Conservation (phyloP, 371 early-diverging fungal species). For the Mucor sp. region DNA sequence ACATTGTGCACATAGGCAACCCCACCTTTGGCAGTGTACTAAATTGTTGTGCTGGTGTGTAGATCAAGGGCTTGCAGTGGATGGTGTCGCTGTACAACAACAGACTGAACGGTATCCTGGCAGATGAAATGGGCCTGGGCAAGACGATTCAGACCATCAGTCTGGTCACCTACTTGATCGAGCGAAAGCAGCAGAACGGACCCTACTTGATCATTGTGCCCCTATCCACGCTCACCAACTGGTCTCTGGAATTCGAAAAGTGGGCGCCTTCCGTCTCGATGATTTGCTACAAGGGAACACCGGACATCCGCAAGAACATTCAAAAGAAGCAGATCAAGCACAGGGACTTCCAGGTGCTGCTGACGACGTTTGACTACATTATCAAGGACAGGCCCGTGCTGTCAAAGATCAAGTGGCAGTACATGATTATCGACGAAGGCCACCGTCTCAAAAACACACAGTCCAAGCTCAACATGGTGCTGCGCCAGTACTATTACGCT, state of each 20-base stretch:
- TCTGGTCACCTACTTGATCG: conserved; percentile 92
- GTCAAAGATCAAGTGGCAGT: conserved; percentile 89
- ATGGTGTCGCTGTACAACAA: conserved; percentile 98
- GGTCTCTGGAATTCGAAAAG: conserved; percentile 96
- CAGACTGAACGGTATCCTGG: conserved; percentile 95
- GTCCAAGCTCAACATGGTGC: conserved; percentile 82
- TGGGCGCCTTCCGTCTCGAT: conserved; percentile 95
- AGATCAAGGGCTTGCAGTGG: conserved; percentile 97
- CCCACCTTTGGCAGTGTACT: no score
- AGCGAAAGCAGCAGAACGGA: conserved; percentile 87
- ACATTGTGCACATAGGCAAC: background rate
- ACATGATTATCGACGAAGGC: conserved; percentile 99
- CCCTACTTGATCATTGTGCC: conserved; percentile 96
- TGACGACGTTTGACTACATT: conserved; percentile 99
- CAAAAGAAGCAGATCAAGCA: conserved; percentile 74
- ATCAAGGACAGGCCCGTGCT: conserved; percentile 90
- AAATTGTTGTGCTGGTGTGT: background rate
- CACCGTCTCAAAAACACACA: conserved; percentile 98
- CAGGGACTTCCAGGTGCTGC: conserved; percentile 89
- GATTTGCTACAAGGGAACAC: conserved; percentile 91
- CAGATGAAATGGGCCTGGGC: conserved; percentile 98
- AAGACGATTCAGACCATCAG: conserved; percentile 99
- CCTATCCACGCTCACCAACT: conserved; percentile 96
- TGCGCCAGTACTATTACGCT: conserved; percentile 84
- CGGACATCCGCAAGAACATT: conserved; percentile 73